Percentiles rank a stretch among this genome's conserved stretches.
Conservation (phyloP, 768 basidiomycete genomes). For the Auricularia cornea region DNA sequence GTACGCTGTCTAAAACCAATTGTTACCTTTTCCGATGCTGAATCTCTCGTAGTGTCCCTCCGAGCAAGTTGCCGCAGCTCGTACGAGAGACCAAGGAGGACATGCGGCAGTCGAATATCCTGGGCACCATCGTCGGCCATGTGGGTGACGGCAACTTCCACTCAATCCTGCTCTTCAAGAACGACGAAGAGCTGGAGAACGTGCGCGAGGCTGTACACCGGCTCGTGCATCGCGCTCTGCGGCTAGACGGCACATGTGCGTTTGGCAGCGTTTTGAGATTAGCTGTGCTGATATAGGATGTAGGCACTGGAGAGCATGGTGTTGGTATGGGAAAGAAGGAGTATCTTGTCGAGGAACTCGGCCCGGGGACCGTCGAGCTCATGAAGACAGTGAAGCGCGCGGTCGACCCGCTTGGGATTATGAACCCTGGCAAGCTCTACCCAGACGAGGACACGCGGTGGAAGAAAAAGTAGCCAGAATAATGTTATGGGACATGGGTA, state of each 20-base stretch:
- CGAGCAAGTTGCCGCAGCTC: slow-evolving; percentile 58
- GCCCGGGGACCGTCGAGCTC: slow-evolving; percentile 67
- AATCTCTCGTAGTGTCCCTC: slow-evolving; percentile 72
- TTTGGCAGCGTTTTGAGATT: slow-evolving; percentile 2
- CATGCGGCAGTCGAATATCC: slow-evolving; percentile 48
- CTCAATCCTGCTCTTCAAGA: slow-evolving; percentile 46
- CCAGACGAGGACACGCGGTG: slow-evolving; percentile 2
- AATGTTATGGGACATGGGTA: too few relatives aligned
- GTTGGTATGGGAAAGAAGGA: slow-evolving; percentile 80
- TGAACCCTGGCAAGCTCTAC: slow-evolving; percentile 73
- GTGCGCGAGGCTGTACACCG: slow-evolving; percentile 59
- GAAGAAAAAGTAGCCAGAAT: background rate
- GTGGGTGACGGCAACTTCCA: slow-evolving; percentile 34
- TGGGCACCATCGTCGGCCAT: slow-evolving; percentile 52
- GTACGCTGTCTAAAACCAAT: slow-evolving; percentile 31
- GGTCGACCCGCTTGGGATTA: slow-evolving; percentile 69
- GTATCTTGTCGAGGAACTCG: slow-evolving; percentile 78
- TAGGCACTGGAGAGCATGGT: slow-evolving; percentile 82
- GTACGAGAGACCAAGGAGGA: slow-evolving; percentile 77
- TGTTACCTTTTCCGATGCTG: too few relatives aligned
- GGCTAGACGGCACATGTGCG: slow-evolving; percentile 70
- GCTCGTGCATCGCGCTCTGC: slow-evolving; percentile 61
- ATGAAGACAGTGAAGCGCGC: slow-evolving; percentile 81
- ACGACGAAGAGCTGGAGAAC: slow-evolving; percentile 47
- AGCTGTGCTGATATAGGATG: background rate